Evolutionary conservation across 2,329 filamentous ascomycete genomes (phyloP).

Genomic region (Dryadomyces quercus-mongolicae): DNA sequence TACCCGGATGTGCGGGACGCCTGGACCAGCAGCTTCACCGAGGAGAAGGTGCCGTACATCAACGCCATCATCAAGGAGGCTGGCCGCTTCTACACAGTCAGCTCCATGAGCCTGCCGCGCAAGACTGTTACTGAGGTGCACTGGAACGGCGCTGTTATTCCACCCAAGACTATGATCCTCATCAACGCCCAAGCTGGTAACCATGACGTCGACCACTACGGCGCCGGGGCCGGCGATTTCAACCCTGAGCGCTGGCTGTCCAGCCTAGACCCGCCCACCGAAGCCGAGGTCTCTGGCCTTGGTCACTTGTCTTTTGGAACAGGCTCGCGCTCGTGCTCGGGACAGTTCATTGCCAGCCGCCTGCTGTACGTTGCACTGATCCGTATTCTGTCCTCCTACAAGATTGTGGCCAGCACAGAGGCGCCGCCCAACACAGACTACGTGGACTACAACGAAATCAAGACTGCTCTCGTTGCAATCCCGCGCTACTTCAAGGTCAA

Average conservation of each 20-base stretch:
- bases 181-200: conserved; percentile 67
- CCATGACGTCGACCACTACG: conserved; percentile 59
- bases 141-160: conserved; percentile 55
- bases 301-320: conserved; percentile 52
- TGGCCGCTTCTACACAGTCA: conserved; percentile 67
- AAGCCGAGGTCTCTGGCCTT: conserved; percentile 27
- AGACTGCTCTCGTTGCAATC: conserved; percentile 10
- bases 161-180: conserved; percentile 67
- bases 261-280: conserved; percentile 5
- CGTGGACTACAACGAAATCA: conserved; percentile 12
- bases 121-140: conserved; percentile 60
- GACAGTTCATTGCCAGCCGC: conserved; percentile 50
- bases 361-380: conserved; percentile 50
- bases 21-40: conserved; percentile 60
- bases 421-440: conserved; percentile 39
- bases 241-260: conserved; percentile 58
- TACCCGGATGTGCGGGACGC: conserved; percentile 61
- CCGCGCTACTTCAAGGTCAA: conserved; percentile 11
- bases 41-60: conserved; percentile 67
- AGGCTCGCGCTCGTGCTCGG: conserved; percentile 51
- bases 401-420: conserved; percentile 45
- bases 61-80: conserved; percentile 70
- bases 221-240: conserved; percentile 43
- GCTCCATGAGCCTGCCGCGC: conserved; percentile 65
- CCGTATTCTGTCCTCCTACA: conserved; percentile 26